Base-by-base conservation (phyloP, 2,329 filamentous ascomycete genomes). In the Xylaria sp. region DNA sequence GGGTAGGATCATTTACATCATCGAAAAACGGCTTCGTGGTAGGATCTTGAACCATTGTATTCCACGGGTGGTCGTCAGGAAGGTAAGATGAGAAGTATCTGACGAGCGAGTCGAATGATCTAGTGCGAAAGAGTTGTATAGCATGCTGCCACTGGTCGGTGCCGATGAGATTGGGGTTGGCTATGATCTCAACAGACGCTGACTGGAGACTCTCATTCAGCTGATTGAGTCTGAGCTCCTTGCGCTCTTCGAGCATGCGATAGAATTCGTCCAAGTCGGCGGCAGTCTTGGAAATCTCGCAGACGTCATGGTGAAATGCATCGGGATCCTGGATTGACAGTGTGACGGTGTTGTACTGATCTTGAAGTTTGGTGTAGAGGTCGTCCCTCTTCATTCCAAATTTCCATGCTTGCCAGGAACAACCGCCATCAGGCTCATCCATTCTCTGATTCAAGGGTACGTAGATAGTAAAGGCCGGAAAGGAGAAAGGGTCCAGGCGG, bases 241-340 rank as follows among this genome's bases (percentile, higher is more conserved):
- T 87, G 72, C 87, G 87, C 62, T 83, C 80, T 69, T 84, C 82
- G 78, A 89, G 82, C 66, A 88, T 78, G 55, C 79, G 80, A 73
- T 89, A 85, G 74, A 89, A 88, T 73, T 89, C 85, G 56, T 84
- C 84, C 64, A 79, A 70, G n/a, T 83, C 83, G 64, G 80, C 79
- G 63, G 87, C 87, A 62, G 82, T 79, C 75, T 79, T 82, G 43
- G 87, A 87, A 59, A 89, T 83, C 78, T 89, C 87, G 80, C 80
- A 87, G 71, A 89, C 87, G 75, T 89, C 87, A 77, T 88, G 86
- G 76, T 89, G 86, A 70, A 89, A 89, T 62, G 87, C 87, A 70
- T 88, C 85, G 72, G 86, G 85, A 78, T 89, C 87, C 75, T 88
- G 87, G 36, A 89, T 84, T 55, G 84, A 81, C 61, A 85, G 85